Percentiles rank a stretch among this genome's conserved stretches.
Evolutionary conservation across 2,329 filamentous ascomycete genomes (phyloP).

Genomic region (Hypoxylon rubiginosum): DNA sequence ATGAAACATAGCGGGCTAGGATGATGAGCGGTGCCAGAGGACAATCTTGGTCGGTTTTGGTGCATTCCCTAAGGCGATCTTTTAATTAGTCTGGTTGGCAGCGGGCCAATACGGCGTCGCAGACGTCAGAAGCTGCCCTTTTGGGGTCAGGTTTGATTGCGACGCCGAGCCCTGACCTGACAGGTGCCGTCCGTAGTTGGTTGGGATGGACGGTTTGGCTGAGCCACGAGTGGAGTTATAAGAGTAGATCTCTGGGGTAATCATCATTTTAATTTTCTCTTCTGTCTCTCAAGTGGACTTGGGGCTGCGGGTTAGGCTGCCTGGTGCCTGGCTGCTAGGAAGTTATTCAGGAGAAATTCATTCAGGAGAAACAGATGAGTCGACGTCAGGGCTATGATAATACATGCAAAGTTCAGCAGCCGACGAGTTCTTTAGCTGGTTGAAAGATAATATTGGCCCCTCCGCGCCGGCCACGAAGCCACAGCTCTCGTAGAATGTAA

Average conservation of each 20-base stretch:
- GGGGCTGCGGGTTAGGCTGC: slow-evolving; percentile 2
- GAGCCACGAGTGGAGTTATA: slow-evolving; percentile 25
- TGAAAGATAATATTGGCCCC: slow-evolving; percentile 37
- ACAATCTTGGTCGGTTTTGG: slow-evolving; percentile 42
- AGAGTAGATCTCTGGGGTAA: slow-evolving; percentile 39
- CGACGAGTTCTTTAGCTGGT: slow-evolving; percentile 38
- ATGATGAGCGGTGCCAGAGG: slow-evolving; percentile 34
- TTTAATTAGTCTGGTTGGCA: slow-evolving; percentile 34
- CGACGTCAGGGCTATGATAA: slow-evolving; percentile 22
- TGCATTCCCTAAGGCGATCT: slow-evolving; percentile 37
- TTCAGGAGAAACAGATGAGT: slow-evolving; percentile 1
- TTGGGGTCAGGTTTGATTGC: slow-evolving; percentile 41
- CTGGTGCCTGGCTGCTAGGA: too few species aligned
- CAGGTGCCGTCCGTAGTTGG: slow-evolving; percentile 31
- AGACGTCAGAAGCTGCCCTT: slow-evolving; percentile 48
- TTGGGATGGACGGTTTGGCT: slow-evolving; percentile 29
- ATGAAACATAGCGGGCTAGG: slow-evolving; percentile 46
- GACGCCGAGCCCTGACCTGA: slow-evolving; percentile 36
- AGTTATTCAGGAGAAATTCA: slow-evolving; percentile 1
- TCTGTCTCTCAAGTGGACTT: slow-evolving; percentile 17
- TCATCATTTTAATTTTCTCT: slow-evolving; percentile 45
- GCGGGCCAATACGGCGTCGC: slow-evolving; percentile 34
- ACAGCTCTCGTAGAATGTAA: slow-evolving; percentile 53
- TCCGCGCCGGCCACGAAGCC: slow-evolving; percentile 48
- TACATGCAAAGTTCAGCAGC: slow-evolving; percentile 44